Evolutionary conservation across 345 rosid genomes (phyloP).

Genomic region (Abelmoschus esculentus): DNA sequence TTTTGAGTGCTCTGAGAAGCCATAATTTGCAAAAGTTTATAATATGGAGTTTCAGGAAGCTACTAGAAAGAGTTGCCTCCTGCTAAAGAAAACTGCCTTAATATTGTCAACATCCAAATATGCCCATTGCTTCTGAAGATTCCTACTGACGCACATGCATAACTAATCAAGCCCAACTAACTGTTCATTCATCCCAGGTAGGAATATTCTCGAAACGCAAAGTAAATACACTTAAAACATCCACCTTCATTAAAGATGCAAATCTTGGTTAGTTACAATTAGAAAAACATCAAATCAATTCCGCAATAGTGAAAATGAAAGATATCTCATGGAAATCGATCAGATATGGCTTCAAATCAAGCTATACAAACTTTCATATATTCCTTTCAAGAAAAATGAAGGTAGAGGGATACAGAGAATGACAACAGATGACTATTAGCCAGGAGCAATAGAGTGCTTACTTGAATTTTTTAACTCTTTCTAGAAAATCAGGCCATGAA

Average conservation of each 20-base stretch:
- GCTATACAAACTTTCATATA: not conserved
- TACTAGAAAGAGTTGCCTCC: not conserved
- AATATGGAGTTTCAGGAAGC: not conserved
- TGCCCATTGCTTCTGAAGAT: not conserved
- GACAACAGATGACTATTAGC: not conserved
- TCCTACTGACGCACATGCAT: not conserved
- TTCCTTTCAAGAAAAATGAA: slow-evolving; percentile 1
- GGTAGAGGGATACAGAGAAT: not conserved
- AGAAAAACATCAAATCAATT: not conserved
- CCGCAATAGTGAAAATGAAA: not conserved
- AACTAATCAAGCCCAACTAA: not conserved
- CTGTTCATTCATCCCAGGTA: not conserved
- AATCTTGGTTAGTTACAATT: not conserved
- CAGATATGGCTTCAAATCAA: not conserved
- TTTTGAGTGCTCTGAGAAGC: not conserved
- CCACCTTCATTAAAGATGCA: not conserved
- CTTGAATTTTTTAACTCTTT: slow-evolving; percentile 47
- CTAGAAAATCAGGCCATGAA: slow-evolving; percentile 70
- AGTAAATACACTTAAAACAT: not conserved
- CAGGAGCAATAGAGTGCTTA: slow-evolving; percentile 18
- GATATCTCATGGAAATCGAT: not conserved
- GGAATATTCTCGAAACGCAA: not conserved
- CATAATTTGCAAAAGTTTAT: not conserved
- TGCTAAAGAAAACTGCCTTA: not conserved
- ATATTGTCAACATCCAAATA: not conserved